These are phyloP conservation scores for Canavalia ensiformis DNA, from an alignment of 306 rosid species.

Conservation along the genomic window DNA sequence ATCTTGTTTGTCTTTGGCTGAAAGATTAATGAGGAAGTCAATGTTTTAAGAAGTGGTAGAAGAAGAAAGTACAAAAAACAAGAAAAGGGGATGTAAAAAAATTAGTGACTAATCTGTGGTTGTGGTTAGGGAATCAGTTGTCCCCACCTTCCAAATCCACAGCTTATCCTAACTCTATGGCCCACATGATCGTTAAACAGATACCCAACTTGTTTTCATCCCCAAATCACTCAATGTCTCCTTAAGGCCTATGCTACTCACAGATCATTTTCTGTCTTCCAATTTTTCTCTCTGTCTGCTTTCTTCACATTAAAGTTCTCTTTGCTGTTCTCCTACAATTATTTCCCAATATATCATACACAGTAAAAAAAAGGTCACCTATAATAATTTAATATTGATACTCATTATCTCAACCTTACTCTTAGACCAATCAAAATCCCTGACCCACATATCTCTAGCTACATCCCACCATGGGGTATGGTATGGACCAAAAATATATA, in stretches of 20 bases:
- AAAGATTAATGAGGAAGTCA: background rate
- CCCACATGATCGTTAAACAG: conserved; percentile 56
- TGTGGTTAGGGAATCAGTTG: conserved; percentile 79
- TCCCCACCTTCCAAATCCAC: conserved; percentile 65
- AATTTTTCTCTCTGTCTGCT: conserved; percentile 61
- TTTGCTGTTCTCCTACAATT: conserved; percentile 46
- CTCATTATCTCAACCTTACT: conserved; percentile 21
- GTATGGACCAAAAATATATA: conserved; percentile 34
- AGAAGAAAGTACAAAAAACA: background rate
- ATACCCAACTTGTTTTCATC: conserved; percentile 63
- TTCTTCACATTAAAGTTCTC: conserved; percentile 60
- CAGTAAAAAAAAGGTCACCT: conserved; percentile 25
- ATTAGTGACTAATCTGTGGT: conserved; percentile 29
- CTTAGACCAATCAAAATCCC: conserved; percentile 47
- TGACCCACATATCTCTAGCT: conserved; percentile 44
- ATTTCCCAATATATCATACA: conserved; percentile 16
- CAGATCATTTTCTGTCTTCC: conserved; percentile 61
- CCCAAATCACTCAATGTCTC: conserved; percentile 61
- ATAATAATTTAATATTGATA: conserved; percentile 44
- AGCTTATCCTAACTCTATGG: conserved; percentile 50
- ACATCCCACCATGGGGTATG: conserved; percentile 36
- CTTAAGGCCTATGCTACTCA: conserved; percentile 47
- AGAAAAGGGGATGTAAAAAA: background rate
- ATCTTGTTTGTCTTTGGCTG: background rate
- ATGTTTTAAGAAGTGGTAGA: conserved; percentile 19